Evolutionary conservation across 345 rosid genomes (phyloP).

Genomic region (Draba incana): DNA sequence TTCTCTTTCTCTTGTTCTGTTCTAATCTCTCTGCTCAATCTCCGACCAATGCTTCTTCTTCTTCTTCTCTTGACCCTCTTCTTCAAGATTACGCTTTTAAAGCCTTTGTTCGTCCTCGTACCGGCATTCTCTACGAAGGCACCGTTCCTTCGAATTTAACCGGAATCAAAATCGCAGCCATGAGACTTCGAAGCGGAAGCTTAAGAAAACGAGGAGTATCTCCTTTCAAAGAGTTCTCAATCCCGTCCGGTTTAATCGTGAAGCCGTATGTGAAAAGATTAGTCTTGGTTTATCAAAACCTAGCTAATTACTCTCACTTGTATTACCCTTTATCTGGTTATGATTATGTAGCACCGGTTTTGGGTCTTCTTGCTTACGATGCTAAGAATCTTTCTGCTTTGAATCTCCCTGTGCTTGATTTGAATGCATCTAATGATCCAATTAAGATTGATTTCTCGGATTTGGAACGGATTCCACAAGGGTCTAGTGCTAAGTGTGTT

Average conservation of each 20-base stretch:
- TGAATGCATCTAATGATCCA: constrained; percentile 55
- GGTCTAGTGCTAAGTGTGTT: constrained; percentile 69
- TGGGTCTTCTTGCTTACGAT: constrained; percentile 84
- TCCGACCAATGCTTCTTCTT: constrained; percentile 45
- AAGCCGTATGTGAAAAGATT: constrained; percentile 78
- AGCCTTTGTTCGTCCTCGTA: constrained; percentile 70
- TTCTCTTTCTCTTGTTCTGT: constrained; percentile 39
- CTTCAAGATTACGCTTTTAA: constrained; percentile 84
- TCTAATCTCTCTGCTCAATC: constrained; percentile 42
- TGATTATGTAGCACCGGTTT: constrained; percentile 66
- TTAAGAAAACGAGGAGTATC: constrained; percentile 57
- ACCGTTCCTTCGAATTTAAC: constrained; percentile 64
- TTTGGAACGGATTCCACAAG: constrained; percentile 53
- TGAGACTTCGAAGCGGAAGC: constrained; percentile 94
- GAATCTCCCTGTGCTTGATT: constrained; percentile 52
- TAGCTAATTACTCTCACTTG: constrained; percentile 71
- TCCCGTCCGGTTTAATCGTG: constrained; percentile 57
- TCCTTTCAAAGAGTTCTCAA: constrained; percentile 59
- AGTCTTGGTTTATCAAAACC: constrained; percentile 82
- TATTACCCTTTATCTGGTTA: constrained; percentile 67
- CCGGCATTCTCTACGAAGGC: constrained; percentile 68
- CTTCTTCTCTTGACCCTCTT: constrained; percentile 70
- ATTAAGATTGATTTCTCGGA: constrained; percentile 64
- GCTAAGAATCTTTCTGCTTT: constrained; percentile 68
- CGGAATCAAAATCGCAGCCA: constrained; percentile 70